These are phyloP conservation scores for Suillus weaverae DNA, from an alignment of 768 basidiomycete species.

Conservation along the genomic window DNA sequence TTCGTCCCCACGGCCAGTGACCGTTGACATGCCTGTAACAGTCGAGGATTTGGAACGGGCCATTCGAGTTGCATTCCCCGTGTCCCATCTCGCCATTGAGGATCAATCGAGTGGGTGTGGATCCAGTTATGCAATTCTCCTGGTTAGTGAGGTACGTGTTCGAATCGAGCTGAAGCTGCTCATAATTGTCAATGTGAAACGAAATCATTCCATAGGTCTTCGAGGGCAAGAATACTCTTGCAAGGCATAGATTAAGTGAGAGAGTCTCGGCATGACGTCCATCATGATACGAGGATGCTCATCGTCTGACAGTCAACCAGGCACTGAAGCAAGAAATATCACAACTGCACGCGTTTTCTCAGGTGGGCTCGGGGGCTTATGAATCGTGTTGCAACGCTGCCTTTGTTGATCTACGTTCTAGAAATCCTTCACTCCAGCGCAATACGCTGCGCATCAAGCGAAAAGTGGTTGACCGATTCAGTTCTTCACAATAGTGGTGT, in stretches of 20 bases:
- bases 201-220: conserved; percentile 49
- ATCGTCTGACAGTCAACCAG: conserved; percentile 61
- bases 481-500: neutral
- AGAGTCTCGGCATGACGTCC: conserved; percentile 5
- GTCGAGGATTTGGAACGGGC: conserved; percentile 55
- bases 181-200: conserved; percentile 3
- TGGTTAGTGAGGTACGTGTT: conserved; percentile 70
- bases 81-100: conserved; percentile 68
- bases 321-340: conserved; percentile 71
- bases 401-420: conserved; percentile 24
- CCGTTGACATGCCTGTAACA: conserved; percentile 58
- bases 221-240: conserved; percentile 79
- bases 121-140: conserved; percentile 68
- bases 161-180: neutral
- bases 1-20: conserved; percentile 8
- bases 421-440: conserved; percentile 75
- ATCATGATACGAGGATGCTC: conserved; percentile 12
- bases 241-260: conserved; percentile 69
- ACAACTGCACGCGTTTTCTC: conserved; percentile 86
- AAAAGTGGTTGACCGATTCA: conserved; percentile 25
- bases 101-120: conserved; percentile 84
- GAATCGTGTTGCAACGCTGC: neutral
- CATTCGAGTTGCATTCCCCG: conserved; percentile 61
- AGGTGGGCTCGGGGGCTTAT: conserved; percentile 47
- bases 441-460: conserved; percentile 53